phyloP scores from a whole-genome alignment of 73 alveolate species.

The Tetrahymena thermophila region DNA sequence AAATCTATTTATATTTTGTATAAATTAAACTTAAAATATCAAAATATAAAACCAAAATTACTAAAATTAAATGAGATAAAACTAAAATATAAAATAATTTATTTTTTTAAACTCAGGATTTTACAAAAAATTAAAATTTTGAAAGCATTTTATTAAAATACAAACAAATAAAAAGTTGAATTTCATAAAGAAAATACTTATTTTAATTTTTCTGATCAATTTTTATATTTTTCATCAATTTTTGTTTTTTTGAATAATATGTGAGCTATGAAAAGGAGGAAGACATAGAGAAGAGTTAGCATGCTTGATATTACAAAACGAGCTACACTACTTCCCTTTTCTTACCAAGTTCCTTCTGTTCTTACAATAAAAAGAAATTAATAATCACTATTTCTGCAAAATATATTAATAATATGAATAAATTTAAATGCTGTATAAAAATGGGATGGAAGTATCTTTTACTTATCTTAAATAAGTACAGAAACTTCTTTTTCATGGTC shows the following conservation, averaged over 20 bases:
- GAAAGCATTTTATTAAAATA: no score
- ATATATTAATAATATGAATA: not conserved
- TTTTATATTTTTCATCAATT: not conserved
- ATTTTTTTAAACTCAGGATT: no score
- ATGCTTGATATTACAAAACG: not conserved
- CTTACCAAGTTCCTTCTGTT: not conserved
- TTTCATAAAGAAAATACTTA: no score
- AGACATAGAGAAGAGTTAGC: not conserved
- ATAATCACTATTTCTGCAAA: not conserved
- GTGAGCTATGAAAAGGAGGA: not conserved
- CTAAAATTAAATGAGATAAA: no score
- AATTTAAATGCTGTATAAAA: not conserved
- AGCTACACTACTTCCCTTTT: not conserved
- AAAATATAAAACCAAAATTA: no score
- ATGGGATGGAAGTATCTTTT: not conserved
- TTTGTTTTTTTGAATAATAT: not conserved
- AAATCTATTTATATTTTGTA: no score
- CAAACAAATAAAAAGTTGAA: no score
- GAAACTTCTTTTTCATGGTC: not conserved
- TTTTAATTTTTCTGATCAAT: no score
- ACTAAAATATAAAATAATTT: no score
- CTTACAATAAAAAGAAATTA: not conserved
- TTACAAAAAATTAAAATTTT: no score
- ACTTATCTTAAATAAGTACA: not conserved
- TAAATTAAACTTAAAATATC: no score